These are phyloP conservation scores for Neonectria ditissima DNA, from an alignment of 2,329 filamentous ascomycete genomes.

Conservation along the genomic window DNA sequence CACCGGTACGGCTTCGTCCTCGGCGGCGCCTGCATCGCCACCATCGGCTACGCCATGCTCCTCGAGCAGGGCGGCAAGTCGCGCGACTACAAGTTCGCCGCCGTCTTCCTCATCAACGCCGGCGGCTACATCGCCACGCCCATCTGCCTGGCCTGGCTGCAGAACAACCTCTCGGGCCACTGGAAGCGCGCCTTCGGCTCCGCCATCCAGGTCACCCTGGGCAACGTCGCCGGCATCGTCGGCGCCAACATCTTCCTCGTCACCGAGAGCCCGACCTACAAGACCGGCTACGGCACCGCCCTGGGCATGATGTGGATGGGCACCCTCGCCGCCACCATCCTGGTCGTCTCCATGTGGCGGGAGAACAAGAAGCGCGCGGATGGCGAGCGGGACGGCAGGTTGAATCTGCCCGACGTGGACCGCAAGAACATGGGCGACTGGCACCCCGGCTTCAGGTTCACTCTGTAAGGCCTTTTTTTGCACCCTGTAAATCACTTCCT, in stretches of 20 bases:
- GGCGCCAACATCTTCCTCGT: constrained; percentile 61
- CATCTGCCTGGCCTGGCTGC: constrained; percentile 66
- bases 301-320: constrained; percentile 60
- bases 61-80: constrained; percentile 49
- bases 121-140: constrained; percentile 68
- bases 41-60: constrained; percentile 67
- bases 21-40: constrained; percentile 60
- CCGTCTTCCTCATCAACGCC: constrained; percentile 64
- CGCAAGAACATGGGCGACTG: constrained; percentile 52
- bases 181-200: constrained; percentile 67
- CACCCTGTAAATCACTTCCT: constrained; percentile 39
- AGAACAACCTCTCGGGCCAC: constrained; percentile 67
- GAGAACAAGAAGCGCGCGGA: constrained; percentile 52
- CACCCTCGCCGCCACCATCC: constrained; percentile 48
- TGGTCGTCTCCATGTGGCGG: constrained; percentile 46
- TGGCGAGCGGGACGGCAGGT: constrained; percentile 47
- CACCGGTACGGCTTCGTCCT: constrained; percentile 67
- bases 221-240: constrained; percentile 63
- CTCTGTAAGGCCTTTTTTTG: constrained; percentile 56
- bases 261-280: constrained; percentile 60
- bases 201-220: constrained; percentile 62
- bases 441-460: constrained; percentile 52
- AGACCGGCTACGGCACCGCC: constrained; percentile 61
- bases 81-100: constrained; percentile 59
- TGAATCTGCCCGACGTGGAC: constrained; percentile 46